These are phyloP conservation scores for Pelargonium nanum DNA, from an alignment of 345 rosid genomes.

Conservation along the genomic window DNA sequence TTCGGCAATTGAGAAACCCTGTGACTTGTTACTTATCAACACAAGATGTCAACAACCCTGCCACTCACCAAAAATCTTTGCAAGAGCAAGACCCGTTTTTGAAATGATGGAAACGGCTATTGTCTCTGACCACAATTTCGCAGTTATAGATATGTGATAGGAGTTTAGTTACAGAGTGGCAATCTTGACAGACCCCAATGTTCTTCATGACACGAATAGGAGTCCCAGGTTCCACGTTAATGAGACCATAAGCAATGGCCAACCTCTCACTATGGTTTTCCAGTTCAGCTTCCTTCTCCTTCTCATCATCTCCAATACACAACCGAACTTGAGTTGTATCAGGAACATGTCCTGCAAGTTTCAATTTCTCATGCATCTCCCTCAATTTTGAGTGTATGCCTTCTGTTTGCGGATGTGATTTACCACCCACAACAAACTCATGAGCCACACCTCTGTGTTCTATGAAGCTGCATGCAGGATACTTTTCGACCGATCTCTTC, in stretches of 20 bases:
- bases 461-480: conserved; percentile 40
- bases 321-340: conserved; percentile 40
- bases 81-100: conserved; percentile 38
- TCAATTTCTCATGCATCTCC: conserved; percentile 38
- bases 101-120: conserved; percentile 47
- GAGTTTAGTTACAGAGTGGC: conserved; percentile 40
- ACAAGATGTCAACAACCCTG: not conserved
- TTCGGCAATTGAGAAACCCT: too few relatives aligned
- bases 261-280: conserved; percentile 48
- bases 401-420: conserved; percentile 27
- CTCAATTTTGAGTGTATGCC: conserved; percentile 30
- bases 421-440: conserved; percentile 36
- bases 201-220: conserved; percentile 41
- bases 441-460: conserved; percentile 32
- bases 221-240: conserved; percentile 17
- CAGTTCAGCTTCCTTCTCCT: conserved; percentile 31
- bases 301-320: conserved; percentile 28
- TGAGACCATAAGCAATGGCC: conserved; percentile 48
- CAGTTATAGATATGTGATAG: conserved; percentile 30
- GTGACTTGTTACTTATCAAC: too few relatives aligned
- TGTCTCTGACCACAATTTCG: conserved; percentile 51
- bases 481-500: conserved; percentile 37
- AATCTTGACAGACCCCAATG: conserved; percentile 43
- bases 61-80: conserved; percentile 41
- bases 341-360: conserved; percentile 30